Base-by-base conservation (phyloP, 352 stramenopile genomes). In the Globisporangium spinosum region DNA sequence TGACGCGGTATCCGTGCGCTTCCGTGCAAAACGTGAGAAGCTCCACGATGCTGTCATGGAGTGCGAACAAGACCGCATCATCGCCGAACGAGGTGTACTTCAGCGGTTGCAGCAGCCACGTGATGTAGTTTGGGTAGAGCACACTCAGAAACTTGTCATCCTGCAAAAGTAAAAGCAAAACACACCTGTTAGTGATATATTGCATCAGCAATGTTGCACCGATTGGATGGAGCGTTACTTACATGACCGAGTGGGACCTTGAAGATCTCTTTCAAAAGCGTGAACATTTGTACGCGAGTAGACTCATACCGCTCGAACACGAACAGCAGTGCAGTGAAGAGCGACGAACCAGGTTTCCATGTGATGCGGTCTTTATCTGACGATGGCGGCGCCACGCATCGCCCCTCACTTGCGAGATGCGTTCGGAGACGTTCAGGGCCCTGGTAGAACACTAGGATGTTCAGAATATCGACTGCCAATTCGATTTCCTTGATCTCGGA, bases 131-230 rank as follows among this genome's bases (percentile, higher is more conserved):
- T 43, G 85, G 84, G 62, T 95, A 95, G 35, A 95, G 67, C 57
- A 95, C 85, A 68, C 85, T 90, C 54, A 95, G 74, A 68, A 94
- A 95, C 62, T 93, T 93, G 83, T 95, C 85, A 70, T 95, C 87
- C 78, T 91, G 60, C 29, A 59, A 58, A 23, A 38, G n/a, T 3
- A 58, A 32, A 54, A 38, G 12, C 25, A 7, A 60, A 23, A 9
- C 17, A 29, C 55, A 29, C 3, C 9, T 6, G 22, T 51, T 6
- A 65, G 62, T 27, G 32, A 56, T 10, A 58, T 32, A 25, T 17
- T 43, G 29, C 15, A 13, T 63, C 17, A 34, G 17, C 4, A 32
- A 32, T 32, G 29, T 32, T 32, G 29, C 29, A 32, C 7, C 29
- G 4, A 32, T 32, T 32, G 29, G 29, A 32, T 32, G 4, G 29